phyloP scores from a whole-genome alignment of 768 basidiomycete species.

The Lactarius akahatsu region DNA sequence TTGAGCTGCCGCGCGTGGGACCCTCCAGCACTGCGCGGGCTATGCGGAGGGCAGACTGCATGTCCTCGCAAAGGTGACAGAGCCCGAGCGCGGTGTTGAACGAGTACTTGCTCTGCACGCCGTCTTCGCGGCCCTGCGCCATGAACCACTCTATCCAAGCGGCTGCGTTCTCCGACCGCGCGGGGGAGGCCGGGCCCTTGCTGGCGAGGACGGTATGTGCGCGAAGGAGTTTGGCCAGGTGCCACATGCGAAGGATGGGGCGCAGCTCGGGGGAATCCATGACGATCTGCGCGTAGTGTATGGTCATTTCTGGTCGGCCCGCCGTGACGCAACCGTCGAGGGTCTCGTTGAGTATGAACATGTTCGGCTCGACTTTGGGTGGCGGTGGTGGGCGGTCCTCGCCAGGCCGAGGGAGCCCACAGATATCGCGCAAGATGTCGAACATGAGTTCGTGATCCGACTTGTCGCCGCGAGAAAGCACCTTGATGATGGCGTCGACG shows the following conservation, averaged over 20 bases:
- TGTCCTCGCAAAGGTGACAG: constrained; percentile 18
- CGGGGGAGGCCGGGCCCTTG: background rate
- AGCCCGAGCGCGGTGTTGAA: constrained; percentile 9
- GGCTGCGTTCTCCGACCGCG: constrained; percentile 10
- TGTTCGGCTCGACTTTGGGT: constrained; percentile 43
- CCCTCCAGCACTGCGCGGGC: background rate
- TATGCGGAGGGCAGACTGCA: constrained; percentile 6
- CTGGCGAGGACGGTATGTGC: constrained; percentile 13
- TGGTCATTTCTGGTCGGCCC: constrained; percentile 46
- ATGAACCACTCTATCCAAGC: constrained; percentile 20
- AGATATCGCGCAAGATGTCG: constrained; percentile 58
- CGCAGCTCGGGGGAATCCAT: constrained; percentile 41
- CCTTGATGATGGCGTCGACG: constrained; percentile 51
- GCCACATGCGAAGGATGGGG: background rate
- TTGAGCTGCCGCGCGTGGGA: background rate
- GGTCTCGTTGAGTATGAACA: constrained; percentile 51
- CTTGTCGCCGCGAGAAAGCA: constrained; percentile 54
- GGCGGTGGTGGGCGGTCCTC: constrained; percentile 34
- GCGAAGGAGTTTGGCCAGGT: background rate
- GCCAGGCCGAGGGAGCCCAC: constrained; percentile 54
- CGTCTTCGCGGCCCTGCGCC: background rate
- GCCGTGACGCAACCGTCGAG: constrained; percentile 56
- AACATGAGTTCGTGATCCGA: constrained; percentile 67
- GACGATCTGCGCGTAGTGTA: constrained; percentile 60
- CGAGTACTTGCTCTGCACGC: background rate